Evolutionary conservation across 2,329 filamentous ascomycete species (phyloP), one percentile per base, ranked within the genome.

Genomic region (Colletotrichum sp.): DNA sequence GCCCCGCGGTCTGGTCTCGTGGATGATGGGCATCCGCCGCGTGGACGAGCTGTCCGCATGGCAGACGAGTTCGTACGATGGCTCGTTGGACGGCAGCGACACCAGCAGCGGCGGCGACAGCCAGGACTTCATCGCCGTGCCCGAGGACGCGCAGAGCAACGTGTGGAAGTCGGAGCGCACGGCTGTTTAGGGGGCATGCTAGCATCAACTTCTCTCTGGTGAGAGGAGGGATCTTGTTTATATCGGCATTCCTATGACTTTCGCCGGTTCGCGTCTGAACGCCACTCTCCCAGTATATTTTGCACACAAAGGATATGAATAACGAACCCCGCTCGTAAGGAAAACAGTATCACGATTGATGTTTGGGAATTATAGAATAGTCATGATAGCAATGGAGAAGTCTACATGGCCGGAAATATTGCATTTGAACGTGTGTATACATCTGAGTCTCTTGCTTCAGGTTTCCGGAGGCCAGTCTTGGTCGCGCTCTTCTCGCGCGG

Each of bases 21-120:
- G 95, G 94, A 98, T 98, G 94, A 94, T 98, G 91, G 96, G 96
- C 13, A 91, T 96, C 74, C 88, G 93, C 76, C 87, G 87, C 72
- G 91, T 93, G 18, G 88, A 91, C 70, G 88, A 91, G 82, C 84
- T 92, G 62, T 88, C 87, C 65, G 83, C 87, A 3, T 91, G 89
- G 89, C 89, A 91, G 81, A 85, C 85, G 18, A 85, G 82, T 78
- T 85, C 84, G 7, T 83, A 83, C 61, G 84, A 84, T 58, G 75
- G 78, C 10, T 82, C 84, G 28, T 78, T 78, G 22, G 83, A 83
- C 15, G 84, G 83, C 58, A 61, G 58, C 15, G 84, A 83, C 27
- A 61, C 28, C 25, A 86, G 84, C 66, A 85, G 85, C 18, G 82
- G 82, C 66, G 80, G 81, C 75, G 77, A 86, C 75, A 84, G 83